Evolutionary conservation across 306 rosid species (phyloP).

Genomic region (Lotus japonicus): DNA sequence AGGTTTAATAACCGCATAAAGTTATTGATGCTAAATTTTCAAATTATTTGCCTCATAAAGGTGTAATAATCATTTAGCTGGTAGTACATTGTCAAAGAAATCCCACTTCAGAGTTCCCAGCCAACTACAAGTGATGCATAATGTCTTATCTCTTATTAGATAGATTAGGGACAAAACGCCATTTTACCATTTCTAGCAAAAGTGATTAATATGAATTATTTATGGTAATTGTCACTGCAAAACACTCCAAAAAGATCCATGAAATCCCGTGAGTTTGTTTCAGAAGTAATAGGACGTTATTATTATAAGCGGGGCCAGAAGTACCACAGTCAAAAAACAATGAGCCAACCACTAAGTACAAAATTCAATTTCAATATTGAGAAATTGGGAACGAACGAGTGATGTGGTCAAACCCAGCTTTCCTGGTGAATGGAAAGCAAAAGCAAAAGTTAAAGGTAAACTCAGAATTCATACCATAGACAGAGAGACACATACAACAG

Average conservation of each 20-base stretch:
- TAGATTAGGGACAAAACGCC: conserved; percentile 1
- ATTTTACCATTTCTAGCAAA: neutral
- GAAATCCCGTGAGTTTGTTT: conserved; percentile 34
- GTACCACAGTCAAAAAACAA: conserved; percentile 9
- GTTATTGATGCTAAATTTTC: neutral
- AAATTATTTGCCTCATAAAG: neutral
- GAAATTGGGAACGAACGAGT: neutral
- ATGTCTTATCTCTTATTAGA: neutral
- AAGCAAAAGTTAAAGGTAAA: conserved; percentile 62
- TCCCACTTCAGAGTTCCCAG: no score
- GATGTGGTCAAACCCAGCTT: conserved; percentile 53
- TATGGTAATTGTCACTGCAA: neutral
- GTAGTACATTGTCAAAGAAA: neutral
- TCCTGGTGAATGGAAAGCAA: conserved; percentile 49
- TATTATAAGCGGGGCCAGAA: neutral
- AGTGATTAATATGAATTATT: neutral
- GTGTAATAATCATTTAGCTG: no score
- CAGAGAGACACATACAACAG: neutral
- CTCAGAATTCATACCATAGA: neutral
- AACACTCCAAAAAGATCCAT: conserved; percentile 4
- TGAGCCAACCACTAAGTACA: conserved; percentile 17
- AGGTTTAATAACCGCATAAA: neutral
- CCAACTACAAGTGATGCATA: neutral
- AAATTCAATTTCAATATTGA: neutral
- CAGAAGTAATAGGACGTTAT: conserved; percentile 24